Evolutionary conservation across 2,329 filamentous ascomycete genomes (phyloP), one percentile per base, ranked within the genome.

Genomic region (Pezicula carpinea): DNA sequence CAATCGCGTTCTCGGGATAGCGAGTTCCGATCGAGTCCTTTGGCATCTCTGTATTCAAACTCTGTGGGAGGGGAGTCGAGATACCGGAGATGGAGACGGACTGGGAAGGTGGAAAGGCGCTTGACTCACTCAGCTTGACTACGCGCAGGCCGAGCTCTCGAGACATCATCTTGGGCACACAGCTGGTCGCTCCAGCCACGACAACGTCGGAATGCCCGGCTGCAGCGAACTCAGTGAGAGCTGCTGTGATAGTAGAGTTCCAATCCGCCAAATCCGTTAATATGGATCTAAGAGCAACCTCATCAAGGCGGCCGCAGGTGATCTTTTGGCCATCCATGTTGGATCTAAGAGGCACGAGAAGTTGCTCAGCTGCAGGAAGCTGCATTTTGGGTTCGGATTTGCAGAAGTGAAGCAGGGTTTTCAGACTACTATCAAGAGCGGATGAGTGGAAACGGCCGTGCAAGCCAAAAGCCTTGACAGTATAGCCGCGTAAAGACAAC

Each of bases 1-100:
- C 66, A 17, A 64, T 55, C 5, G 50, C 46, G 23, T 51, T 46
- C 8, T 43, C 34, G 39, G 49, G 45, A 32, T 51, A 51, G 21
- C 44, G 23, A 22, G 39, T 7, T 7, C 29, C 31, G 19, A 14
- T 22, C 18, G 19, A 22, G 11, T 18, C 13, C 23, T n/a, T 7
- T 26, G 22, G 29, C 19, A 29, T 6, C n/a, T n/a, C n/a, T n/a
- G n/a, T n/a, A n/a, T n/a, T n/a, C n/a, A n/a, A n/a, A n/a, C n/a
- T n/a, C n/a, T n/a, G n/a, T n/a, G n/a, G n/a, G n/a, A n/a, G n/a
- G n/a, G n/a, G n/a, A n/a, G n/a, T n/a, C n/a, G n/a, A n/a, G n/a
- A n/a, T n/a, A n/a, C n/a, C n/a, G n/a, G n/a, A n/a, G n/a, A n/a
- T n/a, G n/a, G n/a, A n/a, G n/a, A n/a, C n/a, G n/a, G n/a, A n/a